Evolutionary conservation across 208 protist species (phyloP).

Genomic region (Acanthamoeba healyi): DNA sequence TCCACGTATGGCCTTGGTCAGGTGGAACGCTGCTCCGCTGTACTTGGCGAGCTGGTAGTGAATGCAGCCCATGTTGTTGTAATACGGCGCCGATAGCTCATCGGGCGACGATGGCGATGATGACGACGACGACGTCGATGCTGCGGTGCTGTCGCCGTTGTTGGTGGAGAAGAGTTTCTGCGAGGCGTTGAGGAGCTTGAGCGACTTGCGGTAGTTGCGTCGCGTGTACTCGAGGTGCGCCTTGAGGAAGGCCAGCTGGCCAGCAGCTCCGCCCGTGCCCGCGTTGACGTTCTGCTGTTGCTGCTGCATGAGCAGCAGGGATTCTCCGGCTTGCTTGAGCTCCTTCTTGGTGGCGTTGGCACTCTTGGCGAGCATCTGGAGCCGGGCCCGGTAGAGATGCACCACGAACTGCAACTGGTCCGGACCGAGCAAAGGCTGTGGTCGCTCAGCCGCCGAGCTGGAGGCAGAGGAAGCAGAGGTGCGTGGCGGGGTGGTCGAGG

Average conservation of each 20-base stretch:
- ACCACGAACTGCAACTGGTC: neutral
- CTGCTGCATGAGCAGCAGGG: too few relatives aligned
- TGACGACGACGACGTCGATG: neutral
- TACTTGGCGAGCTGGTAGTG: neutral
- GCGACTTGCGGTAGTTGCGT: slow-evolving; percentile 53
- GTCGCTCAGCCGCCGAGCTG: neutral
- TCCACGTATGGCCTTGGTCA: neutral
- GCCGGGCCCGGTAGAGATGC: neutral
- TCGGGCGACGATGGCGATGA: neutral
- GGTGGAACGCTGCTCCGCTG: slow-evolving; percentile 16
- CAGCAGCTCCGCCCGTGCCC: neutral
- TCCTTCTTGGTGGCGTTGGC: slow-evolving; percentile 17
- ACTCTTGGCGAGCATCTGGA: neutral
- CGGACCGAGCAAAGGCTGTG: neutral
- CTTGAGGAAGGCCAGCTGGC: slow-evolving; percentile 26
- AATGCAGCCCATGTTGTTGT: slow-evolving; percentile 75
- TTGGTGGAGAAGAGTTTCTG: neutral
- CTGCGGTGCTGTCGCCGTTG: neutral
- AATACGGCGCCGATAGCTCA: slow-evolving; percentile 27
- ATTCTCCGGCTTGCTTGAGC: too few relatives aligned
- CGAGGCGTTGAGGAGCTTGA: slow-evolving; percentile 66
- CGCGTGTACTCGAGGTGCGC: slow-evolving; percentile 51
- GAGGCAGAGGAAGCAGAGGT: neutral
- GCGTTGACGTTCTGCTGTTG: neutral
- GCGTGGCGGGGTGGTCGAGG: neutral